A percentile compares a stretch with the other conserved stretches of the same genome.
phyloP scores from a whole-genome alignment of 2,329 filamentous ascomycete genomes.

The Fusarium pseudoanthophilum region DNA sequence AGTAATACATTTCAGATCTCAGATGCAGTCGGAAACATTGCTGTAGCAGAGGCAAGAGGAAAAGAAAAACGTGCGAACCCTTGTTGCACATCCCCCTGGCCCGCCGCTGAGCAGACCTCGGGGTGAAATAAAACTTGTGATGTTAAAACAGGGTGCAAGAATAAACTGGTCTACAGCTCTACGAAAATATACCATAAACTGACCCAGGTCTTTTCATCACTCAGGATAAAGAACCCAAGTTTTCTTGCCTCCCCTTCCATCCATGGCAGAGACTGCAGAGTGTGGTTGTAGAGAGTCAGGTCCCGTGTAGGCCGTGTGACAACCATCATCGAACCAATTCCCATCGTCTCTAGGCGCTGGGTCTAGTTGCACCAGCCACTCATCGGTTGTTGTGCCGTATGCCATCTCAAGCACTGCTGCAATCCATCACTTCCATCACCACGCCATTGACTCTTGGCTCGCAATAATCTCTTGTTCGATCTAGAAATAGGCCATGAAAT shows the following conservation, averaged over 20 bases:
- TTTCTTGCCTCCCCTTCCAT: neutral
- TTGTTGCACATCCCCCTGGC: slow-evolving; percentile 44
- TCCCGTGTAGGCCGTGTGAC: slow-evolving; percentile 26
- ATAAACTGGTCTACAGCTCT: neutral
- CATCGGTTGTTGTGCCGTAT: slow-evolving; percentile 23
- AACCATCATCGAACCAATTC: slow-evolving; percentile 34
- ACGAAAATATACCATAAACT: neutral
- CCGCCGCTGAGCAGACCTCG: neutral
- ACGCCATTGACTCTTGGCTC: slow-evolving; percentile 41
- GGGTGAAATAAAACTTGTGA: neutral
- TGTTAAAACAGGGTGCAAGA: neutral
- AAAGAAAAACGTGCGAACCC: slow-evolving; percentile 34
- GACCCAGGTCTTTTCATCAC: neutral
- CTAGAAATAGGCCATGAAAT: slow-evolving; percentile 13
- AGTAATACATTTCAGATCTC: slow-evolving; percentile 32
- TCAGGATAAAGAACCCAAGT: neutral
- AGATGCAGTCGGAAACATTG: slow-evolving; percentile 26
- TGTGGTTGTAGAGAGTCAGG: slow-evolving; percentile 27
- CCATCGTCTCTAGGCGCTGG: slow-evolving; percentile 43
- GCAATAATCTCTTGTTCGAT: slow-evolving; percentile 14
- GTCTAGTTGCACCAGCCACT: slow-evolving; percentile 37
- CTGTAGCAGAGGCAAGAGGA: neutral
- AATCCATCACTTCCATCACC: slow-evolving; percentile 39
- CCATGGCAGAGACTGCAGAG: slow-evolving; percentile 9
- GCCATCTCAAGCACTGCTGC: slow-evolving; percentile 36